Percentiles rank a stretch among this genome's conserved stretches.
These are phyloP conservation scores for Tricholoma matsutake DNA, from an alignment of 768 basidiomycete genomes.

Conservation along the genomic window DNA sequence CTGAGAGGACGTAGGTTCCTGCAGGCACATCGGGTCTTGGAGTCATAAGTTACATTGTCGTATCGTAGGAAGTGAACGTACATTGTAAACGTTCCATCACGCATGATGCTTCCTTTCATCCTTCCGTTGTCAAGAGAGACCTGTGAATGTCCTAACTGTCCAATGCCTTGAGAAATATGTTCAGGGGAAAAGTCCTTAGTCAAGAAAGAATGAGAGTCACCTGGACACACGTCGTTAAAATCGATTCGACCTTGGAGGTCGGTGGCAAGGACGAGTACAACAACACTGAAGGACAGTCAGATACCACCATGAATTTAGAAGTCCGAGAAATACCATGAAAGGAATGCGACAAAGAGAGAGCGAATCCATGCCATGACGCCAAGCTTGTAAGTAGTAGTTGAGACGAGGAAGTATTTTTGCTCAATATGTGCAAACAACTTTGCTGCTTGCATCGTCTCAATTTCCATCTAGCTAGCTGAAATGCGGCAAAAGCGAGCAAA, in stretches of 20 bases:
- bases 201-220: conserved; percentile 22
- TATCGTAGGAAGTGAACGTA: conserved; percentile 28
- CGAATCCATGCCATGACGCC: conserved; percentile 15
- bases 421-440: conserved; percentile 20
- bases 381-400: background rate
- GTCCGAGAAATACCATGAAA: conserved; percentile 20
- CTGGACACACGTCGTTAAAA: conserved; percentile 70
- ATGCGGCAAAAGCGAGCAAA: conserved; percentile 98
- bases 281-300: conserved; percentile 11
- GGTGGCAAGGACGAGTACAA: conserved; percentile 37
- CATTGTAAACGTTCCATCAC: conserved; percentile 67
- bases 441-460: background rate
- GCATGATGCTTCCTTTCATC: conserved; percentile 49
- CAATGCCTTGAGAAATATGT: conserved; percentile 10
- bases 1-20: conserved; percentile 69
- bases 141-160: conserved; percentile 50
- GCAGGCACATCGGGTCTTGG: conserved; percentile 62
- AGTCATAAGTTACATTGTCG: background rate
- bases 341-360: conserved; percentile 23
- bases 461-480: conserved; percentile 14
- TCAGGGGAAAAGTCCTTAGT: background rate
- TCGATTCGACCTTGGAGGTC: conserved; percentile 61
- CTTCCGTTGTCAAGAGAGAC: conserved; percentile 61
- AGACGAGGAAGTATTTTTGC: background rate
- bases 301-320: background rate